Percentiles rank a stretch among this genome's conserved stretches.
phyloP scores from a whole-genome alignment of 2,329 filamentous ascomycete genomes.

The Pseudogymnoascus sp. region DNA sequence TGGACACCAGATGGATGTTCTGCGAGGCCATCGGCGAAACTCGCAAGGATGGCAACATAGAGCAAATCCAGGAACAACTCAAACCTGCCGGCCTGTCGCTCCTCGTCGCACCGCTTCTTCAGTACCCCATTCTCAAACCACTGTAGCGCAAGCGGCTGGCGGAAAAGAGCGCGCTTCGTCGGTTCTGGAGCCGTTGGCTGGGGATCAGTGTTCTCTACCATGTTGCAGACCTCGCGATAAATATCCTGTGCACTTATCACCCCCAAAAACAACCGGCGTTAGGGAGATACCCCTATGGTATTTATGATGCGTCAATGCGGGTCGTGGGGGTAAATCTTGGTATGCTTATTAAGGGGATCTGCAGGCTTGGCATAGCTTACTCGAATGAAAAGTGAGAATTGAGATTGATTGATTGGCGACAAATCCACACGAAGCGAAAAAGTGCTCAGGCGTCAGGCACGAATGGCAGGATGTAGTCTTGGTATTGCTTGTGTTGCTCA shows the following conservation, averaged over 20 bases:
- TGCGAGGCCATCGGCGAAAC: constrained; percentile 40
- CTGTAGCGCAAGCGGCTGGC: constrained; percentile 15
- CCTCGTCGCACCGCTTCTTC: constrained; percentile 11
- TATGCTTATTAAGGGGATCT: constrained; percentile 6
- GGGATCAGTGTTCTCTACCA: background rate
- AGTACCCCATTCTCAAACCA: constrained; percentile 14
- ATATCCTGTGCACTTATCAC: background rate
- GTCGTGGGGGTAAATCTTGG: background rate
- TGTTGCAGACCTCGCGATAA: background rate
- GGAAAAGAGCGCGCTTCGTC: constrained; percentile 11
- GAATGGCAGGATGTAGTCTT: background rate
- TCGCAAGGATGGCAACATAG: constrained; percentile 43
- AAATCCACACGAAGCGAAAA: background rate
- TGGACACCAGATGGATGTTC: constrained; percentile 37
- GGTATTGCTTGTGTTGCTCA: background rate
- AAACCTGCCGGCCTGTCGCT: constrained; percentile 29
- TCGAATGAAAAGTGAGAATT: background rate
- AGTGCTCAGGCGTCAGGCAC: background rate
- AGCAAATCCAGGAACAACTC: constrained; percentile 43
- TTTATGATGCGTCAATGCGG: background rate
- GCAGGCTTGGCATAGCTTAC: background rate
- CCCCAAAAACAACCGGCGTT: background rate
- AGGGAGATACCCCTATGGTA: background rate
- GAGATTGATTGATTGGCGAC: constrained; percentile 8
- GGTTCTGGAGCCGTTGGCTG: background rate